Base-by-base conservation (phyloP, 2,329 filamentous ascomycete species). In the Diaporthe vexans region DNA sequence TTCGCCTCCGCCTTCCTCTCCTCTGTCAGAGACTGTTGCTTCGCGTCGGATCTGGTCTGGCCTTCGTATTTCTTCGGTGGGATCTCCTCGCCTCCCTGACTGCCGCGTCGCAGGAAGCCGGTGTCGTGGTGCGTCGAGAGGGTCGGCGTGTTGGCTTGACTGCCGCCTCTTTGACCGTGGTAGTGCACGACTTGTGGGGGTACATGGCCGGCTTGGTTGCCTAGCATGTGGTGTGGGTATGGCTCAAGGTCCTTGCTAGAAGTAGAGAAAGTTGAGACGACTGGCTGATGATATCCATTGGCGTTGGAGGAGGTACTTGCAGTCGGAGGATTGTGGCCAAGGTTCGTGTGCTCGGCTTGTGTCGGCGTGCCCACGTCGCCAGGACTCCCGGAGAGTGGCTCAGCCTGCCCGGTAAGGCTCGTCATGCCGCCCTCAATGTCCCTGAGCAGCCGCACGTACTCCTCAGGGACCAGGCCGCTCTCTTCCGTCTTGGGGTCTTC, bases 401-500 rank as follows among this genome's bases (percentile, higher is more conserved):
- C 86, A 13, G 90, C 80, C 71, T 92, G 89, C 35, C 90, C 92
- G 35, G 90, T 91, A 76, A 95, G 82, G 79, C 93, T 94, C 76
- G 90, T 93, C 86, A 95, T 91, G 46, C 95, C 96, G 26, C 95
- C 95, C 82, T 98, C 95, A 72, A 98, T 98, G 80, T 98, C 95
- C 63, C 95, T 92, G 75, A 99, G 88, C 59, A 99, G 87, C 21
- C 97, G 92, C 56, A 99, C 97, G 81, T 98, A 99, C 83, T 97
- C 95, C 83, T 99, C 97, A 0, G 97, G 97, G 1, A 99, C 97
- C 48, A 99, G 88, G 0, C 97, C 97, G 80, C 95, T 97, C 84
- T 99, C 97, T 77, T 91, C 95, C 0, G 95, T 98, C 83, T 95
- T 95, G 17, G 96, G 95, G 80, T 99, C 97, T 84, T 98, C 94